Evolutionary conservation across 2,329 filamentous ascomycete species (phyloP), one percentile per base, ranked within the genome.

Genomic region (Aspergillus texensis): DNA sequence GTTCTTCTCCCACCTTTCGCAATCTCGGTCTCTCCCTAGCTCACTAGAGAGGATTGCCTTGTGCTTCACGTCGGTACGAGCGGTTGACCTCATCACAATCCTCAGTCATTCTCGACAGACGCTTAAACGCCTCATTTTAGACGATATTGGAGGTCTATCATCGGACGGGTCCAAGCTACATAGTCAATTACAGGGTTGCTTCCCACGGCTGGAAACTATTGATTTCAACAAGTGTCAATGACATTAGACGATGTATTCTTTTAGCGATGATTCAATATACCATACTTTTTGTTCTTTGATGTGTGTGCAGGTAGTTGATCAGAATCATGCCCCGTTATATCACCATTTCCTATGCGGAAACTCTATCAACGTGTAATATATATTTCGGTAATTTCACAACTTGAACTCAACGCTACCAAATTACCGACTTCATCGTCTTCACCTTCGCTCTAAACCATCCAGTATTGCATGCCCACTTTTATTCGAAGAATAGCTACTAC

Each of bases 11-110:
- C 24, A 65, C 6, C 57, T 64, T 11, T 43, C 54, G 36, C 43
- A 50, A 10, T 55, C 58, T n/a, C 19, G 41, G 1, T 14, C 30
- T 55, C 30, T 53, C 6, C 32, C 48, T n/a, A 52, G 39, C 46
- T 39, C 50, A 12, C n/a, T 63, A 19, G 63, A 65, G 52, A 32
- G 63, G 16, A 53, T 65, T 19, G 26, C 58, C 4, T 28, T 65
- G 12, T 60, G 53, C 14, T 63, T 28, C 34, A 63, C 61, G 2
- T 28, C 58, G 1, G 59, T 65, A 16, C 41, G 53, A 9, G n/a
- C 50, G 10, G 58, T 39, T 12, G 58, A 63, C 24, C 28, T 65
- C 9, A 32, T 63, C 12, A 48, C 28, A 4, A 63, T 65, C 1
- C 58, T 65, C 6, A 30, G 32, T 12, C 21, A 45, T 30, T 61